These are phyloP conservation scores for Suillus decipiens DNA, from an alignment of 768 basidiomycete genomes.

Conservation along the genomic window DNA sequence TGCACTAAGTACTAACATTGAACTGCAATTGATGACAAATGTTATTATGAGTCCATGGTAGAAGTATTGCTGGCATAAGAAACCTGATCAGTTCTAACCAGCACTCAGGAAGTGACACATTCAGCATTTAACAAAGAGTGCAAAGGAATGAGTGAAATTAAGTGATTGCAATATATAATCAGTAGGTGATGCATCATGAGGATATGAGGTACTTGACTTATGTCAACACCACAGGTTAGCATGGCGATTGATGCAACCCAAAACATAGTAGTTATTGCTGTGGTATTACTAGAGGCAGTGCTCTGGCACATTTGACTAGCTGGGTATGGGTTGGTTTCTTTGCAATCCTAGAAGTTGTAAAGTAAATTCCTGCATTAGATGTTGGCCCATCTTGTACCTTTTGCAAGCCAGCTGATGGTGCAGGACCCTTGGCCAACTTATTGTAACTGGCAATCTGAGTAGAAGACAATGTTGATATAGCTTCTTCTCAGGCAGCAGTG, in stretches of 20 bases:
- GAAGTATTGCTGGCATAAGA: no score
- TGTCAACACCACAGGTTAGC: neutral
- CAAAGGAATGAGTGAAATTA: neutral
- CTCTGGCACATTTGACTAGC: neutral
- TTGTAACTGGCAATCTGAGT: neutral
- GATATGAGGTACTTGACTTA: neutral
- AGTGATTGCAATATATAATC: neutral
- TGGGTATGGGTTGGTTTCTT: neutral
- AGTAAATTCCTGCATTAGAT: neutral
- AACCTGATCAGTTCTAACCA: no score
- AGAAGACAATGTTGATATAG: neutral
- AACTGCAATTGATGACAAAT: no score
- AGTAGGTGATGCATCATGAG: neutral
- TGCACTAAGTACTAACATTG: no score
- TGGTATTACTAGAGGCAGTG: neutral
- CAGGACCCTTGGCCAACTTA: constrained; percentile 5
- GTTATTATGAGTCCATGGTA: no score
- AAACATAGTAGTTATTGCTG: neutral
- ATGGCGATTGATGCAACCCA: neutral
- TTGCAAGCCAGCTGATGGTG: neutral
- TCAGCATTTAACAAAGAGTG: neutral
- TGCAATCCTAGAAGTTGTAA: neutral
- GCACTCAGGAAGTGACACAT: no score
- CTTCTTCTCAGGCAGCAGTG: neutral
- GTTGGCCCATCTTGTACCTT: neutral